These are phyloP conservation scores for Penicillium sp. DNA, from an alignment of 2,329 filamentous ascomycete genomes.

Conservation along the genomic window DNA sequence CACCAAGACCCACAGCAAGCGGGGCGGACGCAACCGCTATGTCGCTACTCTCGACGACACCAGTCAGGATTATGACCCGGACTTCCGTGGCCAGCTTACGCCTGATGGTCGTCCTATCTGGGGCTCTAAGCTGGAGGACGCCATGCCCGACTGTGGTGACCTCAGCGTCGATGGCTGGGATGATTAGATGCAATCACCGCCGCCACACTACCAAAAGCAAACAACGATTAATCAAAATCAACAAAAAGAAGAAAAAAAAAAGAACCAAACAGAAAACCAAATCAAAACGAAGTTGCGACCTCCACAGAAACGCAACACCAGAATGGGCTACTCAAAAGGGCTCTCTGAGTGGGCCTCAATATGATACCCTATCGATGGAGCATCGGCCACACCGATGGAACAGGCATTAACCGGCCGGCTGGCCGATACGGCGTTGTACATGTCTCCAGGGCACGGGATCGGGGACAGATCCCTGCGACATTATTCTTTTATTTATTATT, in stretches of 20 bases:
- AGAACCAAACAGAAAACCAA: slow-evolving; percentile 3
- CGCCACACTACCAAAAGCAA: slow-evolving; percentile 16
- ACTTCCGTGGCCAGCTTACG: slow-evolving; percentile 49
- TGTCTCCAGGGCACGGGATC: slow-evolving; percentile 19
- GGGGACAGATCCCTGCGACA: slow-evolving; percentile 23
- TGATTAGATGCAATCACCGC: slow-evolving; percentile 27
- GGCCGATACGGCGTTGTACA: slow-evolving; percentile 29
- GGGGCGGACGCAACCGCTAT: slow-evolving; percentile 50
- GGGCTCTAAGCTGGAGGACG: slow-evolving; percentile 41
- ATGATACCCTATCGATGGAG: slow-evolving; percentile 29
- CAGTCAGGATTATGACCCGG: slow-evolving; percentile 48
- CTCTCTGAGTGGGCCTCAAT: slow-evolving; percentile 3
- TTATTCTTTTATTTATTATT: slow-evolving; percentile 11
- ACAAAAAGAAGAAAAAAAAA: slow-evolving; percentile 9
- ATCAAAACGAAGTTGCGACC: background rate
- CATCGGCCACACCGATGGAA: slow-evolving; percentile 19
- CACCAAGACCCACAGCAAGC: slow-evolving; percentile 52
- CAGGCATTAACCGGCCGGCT: slow-evolving; percentile 20
- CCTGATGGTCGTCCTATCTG: slow-evolving; percentile 48
- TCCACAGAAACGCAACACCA: background rate
- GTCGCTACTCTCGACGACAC: slow-evolving; percentile 50
- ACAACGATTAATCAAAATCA: slow-evolving; percentile 5
- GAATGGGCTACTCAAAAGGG: background rate
- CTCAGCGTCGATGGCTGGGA: slow-evolving; percentile 40
- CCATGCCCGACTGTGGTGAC: slow-evolving; percentile 38